Percentiles rank a stretch among this genome's conserved stretches.
Conservation (phyloP, 2,329 filamentous ascomycete species). For the Pezicula radicicola region DNA sequence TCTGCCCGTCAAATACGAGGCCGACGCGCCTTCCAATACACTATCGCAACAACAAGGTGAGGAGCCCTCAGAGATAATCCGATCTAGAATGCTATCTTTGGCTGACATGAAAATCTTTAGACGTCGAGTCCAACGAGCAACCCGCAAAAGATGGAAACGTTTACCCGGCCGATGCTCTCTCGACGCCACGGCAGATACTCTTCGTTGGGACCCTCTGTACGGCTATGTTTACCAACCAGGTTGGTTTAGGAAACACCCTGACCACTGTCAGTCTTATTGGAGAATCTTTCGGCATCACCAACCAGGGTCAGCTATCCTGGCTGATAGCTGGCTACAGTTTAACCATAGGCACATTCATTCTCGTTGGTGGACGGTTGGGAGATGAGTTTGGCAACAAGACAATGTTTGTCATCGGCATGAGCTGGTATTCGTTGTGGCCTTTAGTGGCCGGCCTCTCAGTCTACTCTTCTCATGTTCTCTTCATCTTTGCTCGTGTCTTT, state of each 20-base stretch:
- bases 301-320: conserved; percentile 48
- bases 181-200: conserved; percentile 5
- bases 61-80: neutral
- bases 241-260: conserved; percentile 41
- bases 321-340: conserved; percentile 55
- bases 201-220: conserved; percentile 6
- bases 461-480: conserved; percentile 21
- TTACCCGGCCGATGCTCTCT: conserved; percentile 3
- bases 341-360: conserved; percentile 53
- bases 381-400: conserved; percentile 55
- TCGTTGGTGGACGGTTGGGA: conserved; percentile 54
- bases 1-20: conserved; percentile 1
- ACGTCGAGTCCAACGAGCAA: conserved; percentile 1
- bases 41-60: neutral
- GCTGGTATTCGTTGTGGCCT: conserved; percentile 14
- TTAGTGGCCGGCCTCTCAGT: conserved; percentile 18
- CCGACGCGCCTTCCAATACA: neutral
- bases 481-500: conserved; percentile 46
- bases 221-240: conserved; percentile 26
- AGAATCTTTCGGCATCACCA: conserved; percentile 39
- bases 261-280: conserved; percentile 44
- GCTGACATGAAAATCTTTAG: neutral
- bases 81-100: neutral
- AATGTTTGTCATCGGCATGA: conserved; percentile 47
- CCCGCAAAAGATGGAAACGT: conserved; percentile 1